phyloP scores from a whole-genome alignment of 108 stramenopile species.

The Pinguiococcus pyrenoidosus region DNA sequence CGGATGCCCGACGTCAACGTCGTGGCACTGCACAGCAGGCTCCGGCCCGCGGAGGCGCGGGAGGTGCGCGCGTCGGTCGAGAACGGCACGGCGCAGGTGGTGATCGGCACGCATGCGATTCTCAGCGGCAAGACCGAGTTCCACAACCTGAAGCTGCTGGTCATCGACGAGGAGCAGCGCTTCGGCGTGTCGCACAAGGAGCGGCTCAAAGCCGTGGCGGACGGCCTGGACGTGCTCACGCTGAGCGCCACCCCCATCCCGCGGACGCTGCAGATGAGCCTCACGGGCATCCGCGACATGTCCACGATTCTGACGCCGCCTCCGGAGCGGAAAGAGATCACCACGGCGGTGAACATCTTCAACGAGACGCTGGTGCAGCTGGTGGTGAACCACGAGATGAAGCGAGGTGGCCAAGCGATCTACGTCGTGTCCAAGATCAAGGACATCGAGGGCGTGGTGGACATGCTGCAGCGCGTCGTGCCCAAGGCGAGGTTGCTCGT shows the following conservation, averaged over 20 bases:
- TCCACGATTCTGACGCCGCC: constrained; percentile 72
- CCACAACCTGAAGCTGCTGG: constrained; percentile 70
- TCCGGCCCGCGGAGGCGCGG: constrained; percentile 24
- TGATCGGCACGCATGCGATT: constrained; percentile 85
- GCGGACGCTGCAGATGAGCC: constrained; percentile 76
- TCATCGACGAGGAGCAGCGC: constrained; percentile 89
- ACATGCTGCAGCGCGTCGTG: constrained; percentile 43
- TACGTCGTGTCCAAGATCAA: constrained; percentile 78
- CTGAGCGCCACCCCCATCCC: constrained; percentile 89
- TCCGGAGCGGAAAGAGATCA: constrained; percentile 59
- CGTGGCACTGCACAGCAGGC: background rate
- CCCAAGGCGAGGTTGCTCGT: constrained; percentile 58
- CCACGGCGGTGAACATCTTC: constrained; percentile 58
- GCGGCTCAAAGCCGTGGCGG: constrained; percentile 52
- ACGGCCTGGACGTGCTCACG: constrained; percentile 76
- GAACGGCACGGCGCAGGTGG: constrained; percentile 29
- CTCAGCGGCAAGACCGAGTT: constrained; percentile 56
- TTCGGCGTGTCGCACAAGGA: constrained; percentile 95
- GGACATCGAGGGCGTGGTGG: constrained; percentile 36
- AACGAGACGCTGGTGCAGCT: constrained; percentile 48
- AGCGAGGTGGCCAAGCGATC: constrained; percentile 58
- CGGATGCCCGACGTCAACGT: constrained; percentile 44
- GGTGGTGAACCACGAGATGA: constrained; percentile 44
- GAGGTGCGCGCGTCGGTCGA: constrained; percentile 51
- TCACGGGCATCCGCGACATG: constrained; percentile 75